Conservation (phyloP, 2,329 filamentous ascomycete species). For the Exophiala sideris region DNA sequence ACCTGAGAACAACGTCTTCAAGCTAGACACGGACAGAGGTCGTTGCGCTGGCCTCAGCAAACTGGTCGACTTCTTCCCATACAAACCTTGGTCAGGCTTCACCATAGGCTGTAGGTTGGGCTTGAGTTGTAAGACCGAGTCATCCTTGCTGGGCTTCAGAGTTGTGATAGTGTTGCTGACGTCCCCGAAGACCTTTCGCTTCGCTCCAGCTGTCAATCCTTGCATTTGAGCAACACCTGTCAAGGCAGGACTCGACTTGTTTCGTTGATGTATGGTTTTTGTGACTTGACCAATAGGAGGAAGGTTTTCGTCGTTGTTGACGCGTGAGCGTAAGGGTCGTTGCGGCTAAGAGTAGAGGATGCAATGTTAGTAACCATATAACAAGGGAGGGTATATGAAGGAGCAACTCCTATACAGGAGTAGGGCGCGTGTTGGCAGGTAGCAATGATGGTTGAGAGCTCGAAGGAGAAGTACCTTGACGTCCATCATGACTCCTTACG, state of each 20-base stretch:
- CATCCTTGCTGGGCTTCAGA: conserved; percentile 51
- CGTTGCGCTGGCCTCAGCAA: conserved; percentile 62
- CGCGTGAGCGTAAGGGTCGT: conserved; percentile 60
- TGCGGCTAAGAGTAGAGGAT: conserved; percentile 57
- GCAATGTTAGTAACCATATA: conserved; percentile 20
- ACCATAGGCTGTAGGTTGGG: conserved; percentile 35
- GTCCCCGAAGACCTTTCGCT: conserved; percentile 77
- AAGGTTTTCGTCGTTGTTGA: conserved; percentile 68
- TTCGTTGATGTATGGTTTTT: conserved; percentile 69
- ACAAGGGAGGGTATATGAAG: neutral
- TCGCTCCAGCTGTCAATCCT: conserved; percentile 62
- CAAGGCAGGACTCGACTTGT: conserved; percentile 71
- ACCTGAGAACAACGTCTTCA: conserved; percentile 40
- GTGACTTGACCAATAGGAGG: conserved; percentile 45
- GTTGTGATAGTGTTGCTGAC: conserved; percentile 65
- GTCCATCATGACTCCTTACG: conserved; percentile 39
- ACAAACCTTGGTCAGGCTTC: conserved; percentile 32
- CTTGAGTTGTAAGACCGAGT: conserved; percentile 51
- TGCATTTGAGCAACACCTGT: conserved; percentile 53
- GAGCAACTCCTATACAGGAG: neutral
- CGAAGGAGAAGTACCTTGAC: conserved; percentile 42
- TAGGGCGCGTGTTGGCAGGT: neutral
- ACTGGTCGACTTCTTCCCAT: conserved; percentile 45
- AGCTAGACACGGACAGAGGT: conserved; percentile 42
- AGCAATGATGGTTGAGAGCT: neutral